Conservation (phyloP, 1,284 basidiomycete genomes). For the Ganoderma resinaceum region DNA sequence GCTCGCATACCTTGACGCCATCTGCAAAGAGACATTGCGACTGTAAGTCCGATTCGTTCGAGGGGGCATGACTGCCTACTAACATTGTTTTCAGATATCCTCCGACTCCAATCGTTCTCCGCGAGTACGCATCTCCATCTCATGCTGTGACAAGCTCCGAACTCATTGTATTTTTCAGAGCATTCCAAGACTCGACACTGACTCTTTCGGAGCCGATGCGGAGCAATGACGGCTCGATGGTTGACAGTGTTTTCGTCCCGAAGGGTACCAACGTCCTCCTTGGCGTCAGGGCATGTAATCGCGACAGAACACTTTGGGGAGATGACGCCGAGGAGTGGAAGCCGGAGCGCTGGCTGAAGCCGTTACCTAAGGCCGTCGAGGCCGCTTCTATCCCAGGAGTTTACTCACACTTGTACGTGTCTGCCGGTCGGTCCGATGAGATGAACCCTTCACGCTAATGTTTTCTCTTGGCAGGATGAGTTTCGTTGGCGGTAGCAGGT, state of each 20-base stretch:
- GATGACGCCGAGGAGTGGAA: slow-evolving; percentile 39
- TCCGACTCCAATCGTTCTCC: slow-evolving; percentile 10
- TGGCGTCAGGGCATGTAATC: slow-evolving; percentile 37
- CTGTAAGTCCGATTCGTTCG: slow-evolving; percentile 24
- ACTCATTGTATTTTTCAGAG: slow-evolving; percentile 25
- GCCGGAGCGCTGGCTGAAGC: slow-evolving; percentile 40
- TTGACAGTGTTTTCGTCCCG: slow-evolving; percentile 46
- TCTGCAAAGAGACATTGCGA: slow-evolving; percentile 44
- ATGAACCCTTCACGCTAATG: not conserved
- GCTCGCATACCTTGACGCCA: slow-evolving; percentile 43
- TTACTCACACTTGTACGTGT: slow-evolving; percentile 34
- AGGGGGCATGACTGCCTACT: slow-evolving; percentile 5
- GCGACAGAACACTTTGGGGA: slow-evolving; percentile 40
- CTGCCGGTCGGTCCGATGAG: not conserved
- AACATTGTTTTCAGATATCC: not conserved
- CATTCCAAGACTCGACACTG: slow-evolving; percentile 32
- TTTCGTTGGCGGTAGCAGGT: slow-evolving; percentile 27
- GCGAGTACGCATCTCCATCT: not conserved
- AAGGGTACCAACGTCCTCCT: slow-evolving; percentile 47
- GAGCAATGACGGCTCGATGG: slow-evolving; percentile 39
- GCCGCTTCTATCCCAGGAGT: slow-evolving; percentile 34
- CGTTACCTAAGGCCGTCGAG: slow-evolving; percentile 27
- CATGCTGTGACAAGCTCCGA: not conserved
- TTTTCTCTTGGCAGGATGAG: slow-evolving; percentile 22
- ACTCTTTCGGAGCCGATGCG: slow-evolving; percentile 33